Conservation (phyloP, 2,329 filamentous ascomycete species). For the Aspergillus neotritici region DNA sequence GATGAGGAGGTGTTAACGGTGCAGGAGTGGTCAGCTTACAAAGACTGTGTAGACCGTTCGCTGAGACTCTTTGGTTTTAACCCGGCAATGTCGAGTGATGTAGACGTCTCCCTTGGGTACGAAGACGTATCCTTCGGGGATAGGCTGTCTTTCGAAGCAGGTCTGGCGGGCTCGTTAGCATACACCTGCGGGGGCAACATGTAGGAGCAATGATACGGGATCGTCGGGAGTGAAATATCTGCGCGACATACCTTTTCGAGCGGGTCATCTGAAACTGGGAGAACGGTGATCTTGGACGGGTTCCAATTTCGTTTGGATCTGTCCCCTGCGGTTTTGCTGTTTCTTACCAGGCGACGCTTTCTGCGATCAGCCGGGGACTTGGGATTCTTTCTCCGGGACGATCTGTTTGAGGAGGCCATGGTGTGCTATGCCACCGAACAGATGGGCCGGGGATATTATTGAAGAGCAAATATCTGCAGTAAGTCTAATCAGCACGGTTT, state of each 20-base stretch:
- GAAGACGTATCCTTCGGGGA: constrained; percentile 33
- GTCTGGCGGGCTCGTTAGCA: constrained; percentile 19
- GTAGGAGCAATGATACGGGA: not conserved
- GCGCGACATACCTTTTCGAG: constrained; percentile 22
- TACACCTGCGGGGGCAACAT: not conserved
- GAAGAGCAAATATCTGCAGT: no score
- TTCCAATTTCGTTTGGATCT: constrained; percentile 7
- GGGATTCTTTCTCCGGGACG: constrained; percentile 9
- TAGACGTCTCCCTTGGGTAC: constrained; percentile 41
- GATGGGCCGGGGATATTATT: no score
- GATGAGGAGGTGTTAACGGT: not conserved
- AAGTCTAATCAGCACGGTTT: no score
- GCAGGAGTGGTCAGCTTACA: constrained; percentile 18
- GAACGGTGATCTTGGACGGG: constrained; percentile 10
- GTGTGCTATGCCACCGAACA: no score
- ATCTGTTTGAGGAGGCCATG: constrained; percentile 6
- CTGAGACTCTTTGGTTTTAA: constrained; percentile 28
- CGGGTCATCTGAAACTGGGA: constrained; percentile 21
- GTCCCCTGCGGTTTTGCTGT: no score
- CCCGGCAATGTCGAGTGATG: constrained; percentile 40
- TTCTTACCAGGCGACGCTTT: constrained; percentile 8
- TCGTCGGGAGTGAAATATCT: not conserved
- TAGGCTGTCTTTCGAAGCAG: constrained; percentile 22
- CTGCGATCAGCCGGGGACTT: constrained; percentile 6
- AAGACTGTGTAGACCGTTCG: constrained; percentile 34